Base-by-base conservation (phyloP, 495 filamentous ascomycete species). In the Parathielavia appendiculata region DNA sequence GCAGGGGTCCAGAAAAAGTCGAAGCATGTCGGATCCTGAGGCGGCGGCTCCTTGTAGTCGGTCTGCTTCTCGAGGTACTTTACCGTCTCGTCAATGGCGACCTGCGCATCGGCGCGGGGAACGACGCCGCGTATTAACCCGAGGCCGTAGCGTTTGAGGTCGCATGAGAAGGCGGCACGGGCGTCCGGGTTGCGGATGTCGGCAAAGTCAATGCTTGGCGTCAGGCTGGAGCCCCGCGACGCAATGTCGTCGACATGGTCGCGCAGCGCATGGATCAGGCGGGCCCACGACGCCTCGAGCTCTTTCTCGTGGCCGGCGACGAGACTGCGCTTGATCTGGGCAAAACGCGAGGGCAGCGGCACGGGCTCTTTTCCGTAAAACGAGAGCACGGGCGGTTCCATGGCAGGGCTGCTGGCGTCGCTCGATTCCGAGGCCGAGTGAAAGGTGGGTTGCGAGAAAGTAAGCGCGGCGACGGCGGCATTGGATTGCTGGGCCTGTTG, bases 1-100 rank as follows among this genome's bases (percentile, higher is more conserved):
- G 86, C 79, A 9, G 87, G 88, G 2, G 88, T 87, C 92, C 92
- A 96, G 77, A 95, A 96, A 40, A 96, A 82, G 72, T 96, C 91
- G 71, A 88, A 96, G 14, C 95, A 92, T 23, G 89, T 86, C 0
- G 92, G 92, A 66, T 76, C 64, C 62, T 78, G 62, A 49, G 79
- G 69, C 56, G 76, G 68, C 50, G 70, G 81, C 68, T 83, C 72
- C 57, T 79, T 76, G 59, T 79, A 75, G 60, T 74, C 71, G 63
- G 75, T 71, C 65, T 77, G 87, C 43, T 81, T 78, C 49, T 80
- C 75, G 38, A 88, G 77, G 61, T 90, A 90, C 56, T 81, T 78
- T 62, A 82, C 78, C 30, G 79, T 71, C 61, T 81, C 75, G 51
- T 78, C 76, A 58, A 86, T 84, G 69, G 81, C 80, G 17, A 59